These are phyloP conservation scores for Phytophthora sansomeana DNA, from an alignment of 352 stramenopile species.

Conservation along the genomic window DNA sequence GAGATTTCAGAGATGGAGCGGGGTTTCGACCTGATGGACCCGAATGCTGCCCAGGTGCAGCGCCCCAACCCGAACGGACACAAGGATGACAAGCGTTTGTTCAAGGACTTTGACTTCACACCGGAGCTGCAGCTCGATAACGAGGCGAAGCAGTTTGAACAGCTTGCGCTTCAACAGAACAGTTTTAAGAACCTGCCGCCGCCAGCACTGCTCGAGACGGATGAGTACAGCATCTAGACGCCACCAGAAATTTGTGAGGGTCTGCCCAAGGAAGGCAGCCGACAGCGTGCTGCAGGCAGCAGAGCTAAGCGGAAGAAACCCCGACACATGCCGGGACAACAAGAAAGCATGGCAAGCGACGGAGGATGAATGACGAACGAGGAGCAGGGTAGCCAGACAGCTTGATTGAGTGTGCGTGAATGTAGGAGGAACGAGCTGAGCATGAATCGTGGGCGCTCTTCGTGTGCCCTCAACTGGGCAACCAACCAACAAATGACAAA, in stretches of 20 bases:
- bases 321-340: conserved; percentile 16
- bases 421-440: conserved; percentile 31
- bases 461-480: conserved; percentile 28
- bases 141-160: conserved; percentile 88
- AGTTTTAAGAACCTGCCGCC: conserved; percentile 85
- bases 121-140: conserved; percentile 82
- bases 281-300: conserved; percentile 13
- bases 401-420: conserved; percentile 40
- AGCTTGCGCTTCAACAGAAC: conserved; percentile 82
- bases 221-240: conserved; percentile 86
- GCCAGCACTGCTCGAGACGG: conserved; percentile 72
- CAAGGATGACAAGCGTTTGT: conserved; percentile 81
- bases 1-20: conserved; percentile 90
- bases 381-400: conserved; percentile 28
- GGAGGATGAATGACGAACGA: conserved; percentile 20
- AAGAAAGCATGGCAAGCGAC: conserved; percentile 9
- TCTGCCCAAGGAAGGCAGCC: conserved; percentile 42
- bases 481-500: conserved; percentile 36
- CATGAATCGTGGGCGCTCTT: conserved; percentile 23
- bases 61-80: conserved; percentile 58
- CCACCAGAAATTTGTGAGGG: conserved; percentile 19
- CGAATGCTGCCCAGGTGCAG: conserved; percentile 68
- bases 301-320: conserved; percentile 15
- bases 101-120: conserved; percentile 90
- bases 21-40: conserved; percentile 71